phyloP scores from a whole-genome alignment of 1,284 basidiomycete genomes.

The Marasmius oreades region DNA sequence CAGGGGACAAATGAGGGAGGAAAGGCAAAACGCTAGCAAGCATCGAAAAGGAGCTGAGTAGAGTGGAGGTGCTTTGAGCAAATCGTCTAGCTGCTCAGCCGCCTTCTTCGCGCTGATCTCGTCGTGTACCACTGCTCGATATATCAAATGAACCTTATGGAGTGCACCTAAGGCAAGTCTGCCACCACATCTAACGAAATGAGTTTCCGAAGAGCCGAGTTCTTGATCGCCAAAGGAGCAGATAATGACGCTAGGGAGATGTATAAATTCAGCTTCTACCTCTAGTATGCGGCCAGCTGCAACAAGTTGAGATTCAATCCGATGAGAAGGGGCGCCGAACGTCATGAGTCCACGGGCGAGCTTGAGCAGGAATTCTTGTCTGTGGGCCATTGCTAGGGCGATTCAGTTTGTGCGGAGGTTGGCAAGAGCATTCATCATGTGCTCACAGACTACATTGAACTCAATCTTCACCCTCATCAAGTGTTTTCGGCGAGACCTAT shows the following conservation, averaged over 20 bases:
- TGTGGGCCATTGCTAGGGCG: conserved; percentile 67
- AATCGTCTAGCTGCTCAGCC: conserved; percentile 38
- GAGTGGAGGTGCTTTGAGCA: conserved; percentile 48
- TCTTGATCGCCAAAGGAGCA: conserved; percentile 80
- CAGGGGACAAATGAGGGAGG: conserved; percentile 74
- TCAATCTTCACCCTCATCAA: conserved; percentile 60
- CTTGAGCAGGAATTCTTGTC: conserved; percentile 77
- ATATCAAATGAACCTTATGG: conserved; percentile 74
- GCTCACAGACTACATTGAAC: conserved; percentile 65
- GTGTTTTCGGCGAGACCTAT: conserved; percentile 60
- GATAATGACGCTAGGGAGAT: conserved; percentile 79
- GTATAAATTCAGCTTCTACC: conserved; percentile 78
- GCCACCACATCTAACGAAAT: conserved; percentile 76
- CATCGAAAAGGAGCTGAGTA: conserved; percentile 62
- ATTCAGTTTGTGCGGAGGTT: too few species aligned
- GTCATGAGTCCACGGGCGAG: conserved; percentile 79
- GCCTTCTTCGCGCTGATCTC: conserved; percentile 78
- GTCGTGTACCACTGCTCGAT: conserved; percentile 79
- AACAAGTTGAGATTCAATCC: conserved; percentile 79
- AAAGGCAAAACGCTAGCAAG: conserved; percentile 65
- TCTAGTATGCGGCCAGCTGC: conserved; percentile 82
- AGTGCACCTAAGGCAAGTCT: conserved; percentile 73
- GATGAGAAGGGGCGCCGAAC: conserved; percentile 85
- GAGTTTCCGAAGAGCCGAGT: conserved; percentile 74
- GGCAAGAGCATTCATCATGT: too few species aligned